Conservation (phyloP, 106 monocot species). For the Dendrobium huoshanense region DNA sequence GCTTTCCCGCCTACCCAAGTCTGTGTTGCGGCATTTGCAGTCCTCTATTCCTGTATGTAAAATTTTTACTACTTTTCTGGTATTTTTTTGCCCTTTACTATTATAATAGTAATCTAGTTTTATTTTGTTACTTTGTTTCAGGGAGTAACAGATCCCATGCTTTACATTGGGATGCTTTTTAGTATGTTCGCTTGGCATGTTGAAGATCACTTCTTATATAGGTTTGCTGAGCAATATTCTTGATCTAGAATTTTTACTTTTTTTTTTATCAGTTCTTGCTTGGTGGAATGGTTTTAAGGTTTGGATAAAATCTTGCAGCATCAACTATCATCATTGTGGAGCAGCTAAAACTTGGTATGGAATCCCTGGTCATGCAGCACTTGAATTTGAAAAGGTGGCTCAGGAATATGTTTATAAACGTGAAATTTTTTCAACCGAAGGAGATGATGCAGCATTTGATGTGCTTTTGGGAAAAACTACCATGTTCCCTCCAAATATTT, state of each 20-base stretch:
- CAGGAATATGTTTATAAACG: slow-evolving; percentile 54
- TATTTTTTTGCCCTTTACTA: slow-evolving; percentile 10
- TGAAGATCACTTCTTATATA: slow-evolving; percentile 96
- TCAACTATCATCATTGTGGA: slow-evolving; percentile 99
- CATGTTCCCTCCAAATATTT: slow-evolving; percentile 83
- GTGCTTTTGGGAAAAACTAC: slow-evolving; percentile 88
- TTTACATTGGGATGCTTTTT: slow-evolving; percentile 98
- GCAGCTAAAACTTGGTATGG: slow-evolving; percentile 98
- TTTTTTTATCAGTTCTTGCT: not conserved
- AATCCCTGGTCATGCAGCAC: slow-evolving; percentile 79
- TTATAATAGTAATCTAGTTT: not conserved
- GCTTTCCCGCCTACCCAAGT: slow-evolving; percentile 66
- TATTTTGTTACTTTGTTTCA: slow-evolving; percentile 18
- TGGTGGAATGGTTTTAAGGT: not conserved
- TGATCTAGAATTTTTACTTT: not conserved
- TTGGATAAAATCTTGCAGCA: slow-evolving; percentile 35
- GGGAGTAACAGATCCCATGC: slow-evolving; percentile 99
- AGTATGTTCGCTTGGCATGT: slow-evolving; percentile 99
- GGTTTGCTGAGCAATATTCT: slow-evolving; percentile 29
- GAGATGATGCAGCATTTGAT: slow-evolving; percentile 78
- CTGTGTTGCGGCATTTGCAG: slow-evolving; percentile 54
- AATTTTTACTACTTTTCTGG: not conserved
- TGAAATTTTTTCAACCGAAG: slow-evolving; percentile 54
- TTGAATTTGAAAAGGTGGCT: slow-evolving; percentile 68
- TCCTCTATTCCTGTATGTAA: slow-evolving; percentile 66